Conservation (phyloP, 345 rosid genomes). For the Firmiana major region DNA sequence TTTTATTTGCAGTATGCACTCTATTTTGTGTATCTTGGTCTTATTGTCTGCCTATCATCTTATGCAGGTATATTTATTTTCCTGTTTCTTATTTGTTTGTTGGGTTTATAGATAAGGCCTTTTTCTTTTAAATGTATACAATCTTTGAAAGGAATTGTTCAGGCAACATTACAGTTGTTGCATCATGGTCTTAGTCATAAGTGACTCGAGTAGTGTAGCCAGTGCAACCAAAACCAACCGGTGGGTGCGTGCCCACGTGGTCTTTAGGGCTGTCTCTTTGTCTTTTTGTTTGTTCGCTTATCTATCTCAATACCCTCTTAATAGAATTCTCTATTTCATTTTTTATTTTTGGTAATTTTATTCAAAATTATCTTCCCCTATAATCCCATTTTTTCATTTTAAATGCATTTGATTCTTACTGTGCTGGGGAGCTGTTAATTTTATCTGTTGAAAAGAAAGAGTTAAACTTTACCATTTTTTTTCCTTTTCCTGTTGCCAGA, state of each 20-base stretch:
- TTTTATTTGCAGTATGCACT: constrained; percentile 76
- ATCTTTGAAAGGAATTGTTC: neutral
- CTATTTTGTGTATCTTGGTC: constrained; percentile 92
- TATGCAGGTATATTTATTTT: constrained; percentile 63
- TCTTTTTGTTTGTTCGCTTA: constrained; percentile 26
- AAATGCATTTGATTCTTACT: constrained; percentile 14
- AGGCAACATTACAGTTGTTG: constrained; percentile 4
- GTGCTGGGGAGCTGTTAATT: neutral
- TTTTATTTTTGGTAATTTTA: neutral
- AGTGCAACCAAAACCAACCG: constrained; percentile 25
- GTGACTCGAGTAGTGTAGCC: constrained; percentile 19
- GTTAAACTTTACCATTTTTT: neutral
- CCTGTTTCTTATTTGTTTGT: neutral
- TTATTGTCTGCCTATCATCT: constrained; percentile 92
- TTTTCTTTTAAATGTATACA: neutral
- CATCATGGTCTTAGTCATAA: constrained; percentile 5
- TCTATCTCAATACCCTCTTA: constrained; percentile 21
- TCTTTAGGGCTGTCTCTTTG: constrained; percentile 37
- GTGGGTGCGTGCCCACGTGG: constrained; percentile 48
- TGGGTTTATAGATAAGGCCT: neutral
- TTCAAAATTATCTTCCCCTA: constrained; percentile 1
- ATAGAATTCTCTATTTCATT: neutral
- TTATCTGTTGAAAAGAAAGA: neutral
- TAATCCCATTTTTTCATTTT: constrained; percentile 21
- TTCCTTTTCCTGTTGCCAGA: constrained; percentile 38